Percentiles rank a stretch among this genome's conserved stretches.
These are phyloP conservation scores for Camptophora hylomeconis DNA, from an alignment of 2,329 filamentous ascomycete species.

Conservation along the genomic window DNA sequence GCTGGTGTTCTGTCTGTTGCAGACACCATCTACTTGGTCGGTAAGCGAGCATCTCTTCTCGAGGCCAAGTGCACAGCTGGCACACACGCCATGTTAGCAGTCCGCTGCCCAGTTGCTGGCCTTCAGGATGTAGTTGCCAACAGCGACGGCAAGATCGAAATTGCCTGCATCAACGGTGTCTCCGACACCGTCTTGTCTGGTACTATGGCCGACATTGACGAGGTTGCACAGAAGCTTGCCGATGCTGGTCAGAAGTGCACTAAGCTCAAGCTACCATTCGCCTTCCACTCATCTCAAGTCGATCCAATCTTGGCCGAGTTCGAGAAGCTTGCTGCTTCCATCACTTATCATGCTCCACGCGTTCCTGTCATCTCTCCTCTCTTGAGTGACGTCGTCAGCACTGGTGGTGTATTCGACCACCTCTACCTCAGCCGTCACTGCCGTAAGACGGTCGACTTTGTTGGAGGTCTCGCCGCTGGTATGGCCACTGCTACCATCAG, in stretches of 20 bases:
- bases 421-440: constrained; percentile 29
- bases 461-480: constrained; percentile 28
- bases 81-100: constrained; percentile 33
- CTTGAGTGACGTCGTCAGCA: constrained; percentile 28
- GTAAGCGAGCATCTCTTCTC: constrained; percentile 28
- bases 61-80: constrained; percentile 26
- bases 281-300: constrained; percentile 35
- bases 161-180: constrained; percentile 32
- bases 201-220: constrained; percentile 23
- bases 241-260: constrained; percentile 27
- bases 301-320: constrained; percentile 33
- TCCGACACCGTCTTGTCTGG: constrained; percentile 31
- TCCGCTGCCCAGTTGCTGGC: constrained; percentile 25
- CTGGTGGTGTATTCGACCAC: constrained; percentile 24
- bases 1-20: constrained; percentile 25
- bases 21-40: constrained; percentile 28
- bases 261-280: constrained; percentile 31
- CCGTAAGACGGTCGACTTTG: constrained; percentile 34
- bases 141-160: constrained; percentile 18
- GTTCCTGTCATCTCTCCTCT: constrained; percentile 35
- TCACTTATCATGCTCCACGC: constrained; percentile 27
- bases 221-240: constrained; percentile 23
- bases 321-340: constrained; percentile 23
- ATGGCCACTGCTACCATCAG: constrained; percentile 21
- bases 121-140: constrained; percentile 20